Evolutionary conservation across 345 rosid species (phyloP), one percentile per base, ranked within the genome.

Genomic region (Lepidium aucheri): DNA sequence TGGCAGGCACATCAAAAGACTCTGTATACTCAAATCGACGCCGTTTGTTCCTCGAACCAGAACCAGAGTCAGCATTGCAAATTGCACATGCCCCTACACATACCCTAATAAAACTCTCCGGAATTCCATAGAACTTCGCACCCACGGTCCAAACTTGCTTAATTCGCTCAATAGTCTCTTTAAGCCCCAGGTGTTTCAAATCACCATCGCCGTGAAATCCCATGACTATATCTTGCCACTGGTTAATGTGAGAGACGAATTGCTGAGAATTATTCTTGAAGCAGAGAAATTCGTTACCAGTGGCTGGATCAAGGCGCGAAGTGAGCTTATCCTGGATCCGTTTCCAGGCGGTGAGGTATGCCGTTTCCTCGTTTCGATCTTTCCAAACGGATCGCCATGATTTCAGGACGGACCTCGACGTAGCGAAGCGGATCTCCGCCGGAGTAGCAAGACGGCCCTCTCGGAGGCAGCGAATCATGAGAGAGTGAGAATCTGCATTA

Each of bases 311-410:
- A 47, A 84, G 84, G 2, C 86, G 95, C 0, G 87, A 88, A 3
- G 84, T 70, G 61, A 94, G 88, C 88, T 94, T 94, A 75, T 94
- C 97, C 78, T 90, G 97, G 77, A 94, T 94, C 26, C 99, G 86
- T 78, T 94, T 94, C 99, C 99, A 94, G 0, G 93, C 97, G 8
- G 97, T 94, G 53, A 90, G 77, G 79, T 86, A 94, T 17, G 99
- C 97, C n/a, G 97, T 94, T 60, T 94, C 99, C 74, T 94, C 99
- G 78, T 90, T 90, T 5, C 97, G 86, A 77, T 94, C 99, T 53
- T 90, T 94, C 99, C 99, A 94, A 22, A 94, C 97, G 46, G 87
- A 68, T 20, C 99, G 93, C 97, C 99, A 88, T 52, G 99, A 94
- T 50, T 84, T 81, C 63, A 94, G 86, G 17, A 94, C 96, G 43